Base-by-base conservation (phyloP, 2,329 filamentous ascomycete genomes). In the Chrysosphaeria jannelii region DNA sequence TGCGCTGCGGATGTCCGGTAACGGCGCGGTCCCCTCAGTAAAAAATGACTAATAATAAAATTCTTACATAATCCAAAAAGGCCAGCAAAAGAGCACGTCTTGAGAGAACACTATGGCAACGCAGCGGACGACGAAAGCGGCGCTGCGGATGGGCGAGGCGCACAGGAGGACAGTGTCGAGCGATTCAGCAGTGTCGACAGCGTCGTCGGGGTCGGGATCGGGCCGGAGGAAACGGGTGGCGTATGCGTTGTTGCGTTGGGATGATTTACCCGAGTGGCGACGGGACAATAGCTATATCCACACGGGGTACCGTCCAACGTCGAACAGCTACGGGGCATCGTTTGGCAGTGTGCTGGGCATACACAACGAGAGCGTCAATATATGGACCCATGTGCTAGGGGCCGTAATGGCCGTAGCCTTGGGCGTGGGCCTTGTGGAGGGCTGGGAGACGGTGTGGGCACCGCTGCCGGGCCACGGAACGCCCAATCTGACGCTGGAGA, bases 361-460 rank as follows among this genome's bases (percentile, higher is more conserved):
- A 28, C 58, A 64, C 46, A 63, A 64, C 37, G 58, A 64, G 39
- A 52, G 46, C 19, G 57, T 64, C 41, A 64, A 64, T 41, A 61
- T 63, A 38, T 63, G 57, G 55, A 51, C 57, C 8, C 58, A 64
- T 31, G 50, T 66, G 7, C 35, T 75, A 19, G 76, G 75, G 6
- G 58, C 67, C 8, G 23, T 69, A 2, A 33, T 56, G 17, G 64
- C 70, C 27, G 37, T 59, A 3, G 36, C 49, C 5, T 44, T 48
- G 2, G 57, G 50, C 1, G 30, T 46, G 8, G 46, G 16, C n/a
- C 16, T 18, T 7, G 16, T 18, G 7, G 16, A 18, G 7, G n/a
- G n/a, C n/a, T n/a, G n/a, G n/a, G n/a, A n/a, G n/a, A 19, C 13
- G 8, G 19, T 17, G 8, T 8, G 15, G 6, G 17, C 16, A 7